A percentile compares a stretch with the other conserved stretches of the same genome.
Evolutionary conservation across 192 early-diverging fungal genomes (phyloP).

Genomic region (Backusella westeae): DNA sequence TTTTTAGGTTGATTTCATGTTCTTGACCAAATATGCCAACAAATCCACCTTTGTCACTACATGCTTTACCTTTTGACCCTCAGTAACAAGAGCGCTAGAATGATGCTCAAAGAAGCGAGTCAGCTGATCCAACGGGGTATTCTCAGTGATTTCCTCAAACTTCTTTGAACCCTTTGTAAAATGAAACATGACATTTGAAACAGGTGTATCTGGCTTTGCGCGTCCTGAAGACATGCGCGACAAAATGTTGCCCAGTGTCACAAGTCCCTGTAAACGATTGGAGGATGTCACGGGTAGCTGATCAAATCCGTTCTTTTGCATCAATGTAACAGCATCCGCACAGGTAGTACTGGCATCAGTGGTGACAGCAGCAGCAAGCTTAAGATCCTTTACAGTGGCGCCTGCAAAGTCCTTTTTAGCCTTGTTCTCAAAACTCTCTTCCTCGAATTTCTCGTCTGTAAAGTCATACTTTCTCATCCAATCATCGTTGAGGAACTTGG

Average conservation of each 20-base stretch:
- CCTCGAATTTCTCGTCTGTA: slow-evolving; percentile 71
- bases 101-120: slow-evolving; percentile 91
- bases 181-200: slow-evolving; percentile 79
- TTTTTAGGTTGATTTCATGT: slow-evolving; percentile 16
- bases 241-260: slow-evolving; percentile 70
- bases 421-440: slow-evolving; percentile 63
- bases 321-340: slow-evolving; percentile 78
- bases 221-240: slow-evolving; percentile 72
- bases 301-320: slow-evolving; percentile 91
- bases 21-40: slow-evolving; percentile 72
- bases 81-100: slow-evolving; percentile 87
- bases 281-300: slow-evolving; percentile 93
- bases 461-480: slow-evolving; percentile 94
- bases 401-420: slow-evolving; percentile 73
- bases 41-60: slow-evolving; percentile 96
- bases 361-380: slow-evolving; percentile 80
- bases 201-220: slow-evolving; percentile 64
- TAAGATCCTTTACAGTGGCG: slow-evolving; percentile 77
- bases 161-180: slow-evolving; percentile 59
- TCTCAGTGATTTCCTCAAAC: slow-evolving; percentile 85
- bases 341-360: slow-evolving; percentile 71
- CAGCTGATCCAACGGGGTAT: slow-evolving; percentile 81
- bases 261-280: slow-evolving; percentile 68
- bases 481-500: slow-evolving; percentile 96
- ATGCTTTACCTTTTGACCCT: slow-evolving; percentile 65